phyloP scores from a whole-genome alignment of 257 asterid genomes.

The Solanum pimpinellifolium region DNA sequence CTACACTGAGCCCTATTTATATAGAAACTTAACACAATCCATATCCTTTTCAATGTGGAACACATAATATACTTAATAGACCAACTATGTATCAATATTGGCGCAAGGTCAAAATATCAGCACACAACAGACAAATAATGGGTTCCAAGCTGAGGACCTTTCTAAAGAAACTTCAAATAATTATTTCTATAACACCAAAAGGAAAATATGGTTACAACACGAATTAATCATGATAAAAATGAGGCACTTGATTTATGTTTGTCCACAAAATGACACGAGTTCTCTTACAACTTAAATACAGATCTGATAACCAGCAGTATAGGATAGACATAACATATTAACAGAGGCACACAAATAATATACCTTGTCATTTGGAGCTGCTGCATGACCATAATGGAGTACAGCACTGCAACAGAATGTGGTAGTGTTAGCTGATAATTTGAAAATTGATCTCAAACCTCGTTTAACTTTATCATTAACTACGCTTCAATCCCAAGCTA shows the following conservation, averaged over 20 bases:
- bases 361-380: slow-evolving; percentile 98
- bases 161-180: not conserved
- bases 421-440: too few relatives aligned
- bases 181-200: not conserved
- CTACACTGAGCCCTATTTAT: not conserved
- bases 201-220: not conserved
- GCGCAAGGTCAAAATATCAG: not conserved
- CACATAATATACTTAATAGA: not conserved
- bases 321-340: not conserved
- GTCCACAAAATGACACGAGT: not conserved
- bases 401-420: slow-evolving; percentile 46
- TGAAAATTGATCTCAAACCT: too few relatives aligned
- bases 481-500: not conserved
- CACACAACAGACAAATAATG: not conserved
- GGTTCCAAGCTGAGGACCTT: not conserved
- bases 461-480: not conserved
- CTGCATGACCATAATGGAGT: slow-evolving; percentile 98
- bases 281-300: not conserved
- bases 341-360: not conserved
- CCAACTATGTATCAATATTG: not conserved
- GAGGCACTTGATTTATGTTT: not conserved
- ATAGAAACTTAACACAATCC: not conserved
- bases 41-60: not conserved
- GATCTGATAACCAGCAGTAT: not conserved
- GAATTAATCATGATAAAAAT: not conserved